Evolutionary conservation across 2,329 filamentous ascomycete genomes (phyloP).

Genomic region (Celoporthe dispersa): DNA sequence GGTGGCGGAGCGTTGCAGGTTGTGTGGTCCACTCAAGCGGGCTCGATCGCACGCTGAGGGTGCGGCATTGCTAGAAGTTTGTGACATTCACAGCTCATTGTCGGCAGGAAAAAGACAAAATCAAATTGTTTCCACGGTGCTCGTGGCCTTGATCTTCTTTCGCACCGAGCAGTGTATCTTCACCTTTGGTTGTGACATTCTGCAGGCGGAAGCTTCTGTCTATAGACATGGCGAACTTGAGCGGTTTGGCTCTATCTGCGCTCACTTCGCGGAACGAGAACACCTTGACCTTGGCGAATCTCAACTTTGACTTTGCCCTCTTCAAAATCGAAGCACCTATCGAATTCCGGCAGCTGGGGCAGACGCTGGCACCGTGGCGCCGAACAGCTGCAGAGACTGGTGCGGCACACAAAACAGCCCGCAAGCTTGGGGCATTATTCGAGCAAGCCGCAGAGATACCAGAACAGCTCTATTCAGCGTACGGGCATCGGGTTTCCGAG

Average conservation of each 20-base stretch:
- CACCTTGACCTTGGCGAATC: neutral
- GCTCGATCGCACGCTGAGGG: too few species aligned
- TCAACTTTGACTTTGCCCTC: constrained; percentile 15
- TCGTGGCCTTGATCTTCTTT: too few species aligned
- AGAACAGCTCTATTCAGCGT: neutral
- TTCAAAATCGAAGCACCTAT: constrained; percentile 4
- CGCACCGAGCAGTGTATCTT: too few species aligned
- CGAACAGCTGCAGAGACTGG: neutral
- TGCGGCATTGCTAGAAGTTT: too few species aligned
- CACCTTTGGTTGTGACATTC: too few species aligned
- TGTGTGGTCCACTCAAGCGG: too few species aligned
- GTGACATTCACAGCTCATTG: too few species aligned
- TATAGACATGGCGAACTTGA: neutral
- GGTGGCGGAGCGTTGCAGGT: too few species aligned
- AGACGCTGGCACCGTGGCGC: neutral
- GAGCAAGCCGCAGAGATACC: neutral
- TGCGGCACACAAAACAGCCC: neutral
- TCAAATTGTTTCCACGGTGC: too few species aligned
- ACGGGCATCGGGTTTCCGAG: neutral
- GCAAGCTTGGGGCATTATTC: constrained; percentile 13
- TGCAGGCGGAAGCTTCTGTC: too few species aligned
- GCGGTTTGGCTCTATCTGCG: neutral
- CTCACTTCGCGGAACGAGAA: neutral
- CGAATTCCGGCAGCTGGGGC: neutral
- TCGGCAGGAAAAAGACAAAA: too few species aligned